These are phyloP conservation scores for Calonectria pseudoturangicola DNA, from an alignment of 2,329 filamentous ascomycete genomes.

Conservation along the genomic window DNA sequence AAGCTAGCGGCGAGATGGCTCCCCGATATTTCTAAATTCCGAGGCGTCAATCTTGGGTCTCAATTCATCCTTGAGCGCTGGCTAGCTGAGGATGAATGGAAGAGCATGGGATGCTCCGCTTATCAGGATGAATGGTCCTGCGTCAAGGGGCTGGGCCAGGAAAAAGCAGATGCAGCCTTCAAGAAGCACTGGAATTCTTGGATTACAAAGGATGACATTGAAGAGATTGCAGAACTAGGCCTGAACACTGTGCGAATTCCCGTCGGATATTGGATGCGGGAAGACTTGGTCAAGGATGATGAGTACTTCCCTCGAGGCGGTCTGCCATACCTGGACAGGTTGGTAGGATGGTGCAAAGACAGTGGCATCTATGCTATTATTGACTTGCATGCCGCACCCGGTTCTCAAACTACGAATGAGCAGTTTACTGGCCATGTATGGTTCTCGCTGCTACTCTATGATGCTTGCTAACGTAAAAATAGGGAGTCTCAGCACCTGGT, in stretches of 20 bases:
- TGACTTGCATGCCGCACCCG: slow-evolving; percentile 52
- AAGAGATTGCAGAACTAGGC: slow-evolving; percentile 49
- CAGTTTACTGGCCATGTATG: slow-evolving; percentile 55
- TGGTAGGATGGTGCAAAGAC: slow-evolving; percentile 54
- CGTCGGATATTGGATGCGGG: slow-evolving; percentile 54
- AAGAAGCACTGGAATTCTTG: slow-evolving; percentile 53
- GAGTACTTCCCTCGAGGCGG: slow-evolving; percentile 52
- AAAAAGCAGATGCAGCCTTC: slow-evolving; percentile 49
- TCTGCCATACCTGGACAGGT: slow-evolving; percentile 51
- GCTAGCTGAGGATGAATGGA: slow-evolving; percentile 51
- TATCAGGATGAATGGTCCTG: slow-evolving; percentile 54
- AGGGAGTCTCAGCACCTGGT: slow-evolving; percentile 58
- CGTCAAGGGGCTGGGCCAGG: slow-evolving; percentile 51
- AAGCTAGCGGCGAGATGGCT: slow-evolving; percentile 44
- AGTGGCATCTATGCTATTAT: slow-evolving; percentile 52
- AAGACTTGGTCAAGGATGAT: slow-evolving; percentile 48
- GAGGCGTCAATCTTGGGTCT: slow-evolving; percentile 54
- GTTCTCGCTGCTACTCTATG: fast-evolving
- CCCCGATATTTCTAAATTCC: slow-evolving; percentile 41
- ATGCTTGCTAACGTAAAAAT: neutral
- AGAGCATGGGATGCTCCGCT: slow-evolving; percentile 51
- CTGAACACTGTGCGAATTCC: slow-evolving; percentile 54
- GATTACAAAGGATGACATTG: slow-evolving; percentile 50
- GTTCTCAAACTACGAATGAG: slow-evolving; percentile 48
- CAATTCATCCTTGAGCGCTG: slow-evolving; percentile 55